These are phyloP conservation scores for Debaryomycetaceae sp. DNA, from an alignment of 1,139 yeast genomes.

Conservation along the genomic window DNA sequence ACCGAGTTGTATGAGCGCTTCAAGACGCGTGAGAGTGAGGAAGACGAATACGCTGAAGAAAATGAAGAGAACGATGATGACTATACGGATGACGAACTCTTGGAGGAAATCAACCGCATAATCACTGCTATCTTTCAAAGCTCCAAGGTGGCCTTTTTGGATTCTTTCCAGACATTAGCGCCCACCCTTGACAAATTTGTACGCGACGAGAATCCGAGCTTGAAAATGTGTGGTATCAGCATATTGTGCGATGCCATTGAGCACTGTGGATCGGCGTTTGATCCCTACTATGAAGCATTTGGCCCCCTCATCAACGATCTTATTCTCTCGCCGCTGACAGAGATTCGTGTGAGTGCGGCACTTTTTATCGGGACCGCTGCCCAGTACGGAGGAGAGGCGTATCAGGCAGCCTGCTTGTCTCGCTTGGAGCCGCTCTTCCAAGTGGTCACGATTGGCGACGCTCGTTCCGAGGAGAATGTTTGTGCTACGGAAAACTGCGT, in stretches of 20 bases:
- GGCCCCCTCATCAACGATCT: slow-evolving; percentile 53
- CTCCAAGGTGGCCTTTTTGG: slow-evolving; percentile 46
- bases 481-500: slow-evolving; percentile 83
- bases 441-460: slow-evolving; percentile 72
- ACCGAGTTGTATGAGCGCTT: slow-evolving; percentile 63
- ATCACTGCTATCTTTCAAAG: slow-evolving; percentile 66
- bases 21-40: slow-evolving; percentile 57
- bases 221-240: slow-evolving; percentile 71
- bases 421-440: slow-evolving; percentile 66
- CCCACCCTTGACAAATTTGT: slow-evolving; percentile 47
- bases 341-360: slow-evolving; percentile 81
- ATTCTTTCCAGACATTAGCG: slow-evolving; percentile 49
- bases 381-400: slow-evolving; percentile 58
- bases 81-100: slow-evolving; percentile 78
- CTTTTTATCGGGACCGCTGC: slow-evolving; percentile 82
- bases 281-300: slow-evolving; percentile 54
- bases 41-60: slow-evolving; percentile 67
- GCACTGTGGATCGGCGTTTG: slow-evolving; percentile 61
- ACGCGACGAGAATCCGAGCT: slow-evolving; percentile 54
- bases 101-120: slow-evolving; percentile 77
- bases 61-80: slow-evolving; percentile 75
- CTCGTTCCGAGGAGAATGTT: slow-evolving; percentile 73
- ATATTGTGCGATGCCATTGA: slow-evolving; percentile 74
- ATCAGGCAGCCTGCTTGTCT: slow-evolving; percentile 53
- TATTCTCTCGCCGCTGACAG: slow-evolving; percentile 56